Base-by-base conservation (phyloP, 2,329 filamentous ascomycete genomes). In the Septoria linicola region DNA sequence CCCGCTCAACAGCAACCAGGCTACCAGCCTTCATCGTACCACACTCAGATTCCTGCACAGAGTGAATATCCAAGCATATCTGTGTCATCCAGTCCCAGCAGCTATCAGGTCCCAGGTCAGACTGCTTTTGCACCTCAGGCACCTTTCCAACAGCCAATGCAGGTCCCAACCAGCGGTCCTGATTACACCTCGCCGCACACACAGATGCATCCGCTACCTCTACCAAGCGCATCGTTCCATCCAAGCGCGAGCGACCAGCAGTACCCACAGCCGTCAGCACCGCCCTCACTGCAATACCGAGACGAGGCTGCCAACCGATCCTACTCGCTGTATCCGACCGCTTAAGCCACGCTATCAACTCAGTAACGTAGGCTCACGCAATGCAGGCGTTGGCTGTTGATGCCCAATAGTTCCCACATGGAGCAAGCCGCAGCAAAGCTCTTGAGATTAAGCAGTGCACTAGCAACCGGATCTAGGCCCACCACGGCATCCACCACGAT, bases 121-220 rank as follows among this genome's bases (percentile, higher is more conserved):
- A 31, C 53, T 5, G 19, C 47, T 7, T 60, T 57, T 39, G 40
- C 46, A 30, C 51, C 54, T 40, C 49, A 55, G 35, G 27, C 55
- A 25, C 42, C 52, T 1, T 59, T 59, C 40, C 59, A 61, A 36
- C 51, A 49, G 21, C 58, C 61, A 10, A 59, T 64, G 46, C 59
- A 57, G 52, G 54, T 59, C 11, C 53, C 55, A n/a, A 41, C 55
- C 16, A 41, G 48, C 20, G 52, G 27, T 3, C 32, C 47, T n/a
- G 58, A 57, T 32, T 62, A 63, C 50, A 51, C 49, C 10, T 52
- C 58, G 41, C 55, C 59, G 11, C 60, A 63, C 19, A 52, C 55
- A 20, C 61, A 61, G 30, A 59, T 66, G 59, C 63, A 63, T 36
- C 55, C 62, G 25, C 62, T 59, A 17, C 58, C 61, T 36, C 45